Evolutionary conservation across 2,329 filamentous ascomycete genomes (phyloP), one percentile per base, ranked within the genome.

Genomic region (Cladophialophora carrionii): DNA sequence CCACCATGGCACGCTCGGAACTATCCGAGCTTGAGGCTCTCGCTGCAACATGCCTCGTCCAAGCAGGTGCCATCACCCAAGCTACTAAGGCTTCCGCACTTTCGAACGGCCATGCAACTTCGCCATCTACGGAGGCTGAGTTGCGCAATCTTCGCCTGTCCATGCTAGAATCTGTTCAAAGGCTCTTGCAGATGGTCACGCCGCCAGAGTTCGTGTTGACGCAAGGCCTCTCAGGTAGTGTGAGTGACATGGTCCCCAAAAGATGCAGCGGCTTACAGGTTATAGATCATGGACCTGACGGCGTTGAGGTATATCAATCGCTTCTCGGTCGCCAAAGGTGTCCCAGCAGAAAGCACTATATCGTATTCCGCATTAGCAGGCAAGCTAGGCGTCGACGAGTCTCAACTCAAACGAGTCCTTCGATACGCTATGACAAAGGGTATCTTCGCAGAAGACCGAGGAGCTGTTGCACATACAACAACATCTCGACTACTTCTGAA

Each of bases 151-250:
- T 65, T 12, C 52, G 53, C 6, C 17, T 57, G 6, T 34, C 41
- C 9, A 43, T 65, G 24, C 62, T 65, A 41, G 58, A 65, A 46
- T 62, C 58, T n/a, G 63, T 60, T 9, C 63, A 65, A 34, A 43
- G 37, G 10, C 53, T 62, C 22, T 53, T 65, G 8, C 29, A 57
- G 34, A 56, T 32, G 12, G 63, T 53, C 3, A 65, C 41, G 34
- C 63, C 58, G 17, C 63, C 63, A 17, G 63, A 65, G 41, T 65
- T 57, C 22, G 51, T 55, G 6, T n/a, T 65, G 46, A 62, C 63
- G 7, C 63, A 65, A 62, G 43, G 59, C 6, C 46, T 65, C 20
- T 65, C 63, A 22, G 54, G 43, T 7, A 58, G 53, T 29, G 63
- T 65, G 56, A 51, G 63, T 65, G 37, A 43, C n/a, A n/a, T 22